Base-by-base conservation (phyloP, 2,329 filamentous ascomycete species). In the Neonectria magnoliae region DNA sequence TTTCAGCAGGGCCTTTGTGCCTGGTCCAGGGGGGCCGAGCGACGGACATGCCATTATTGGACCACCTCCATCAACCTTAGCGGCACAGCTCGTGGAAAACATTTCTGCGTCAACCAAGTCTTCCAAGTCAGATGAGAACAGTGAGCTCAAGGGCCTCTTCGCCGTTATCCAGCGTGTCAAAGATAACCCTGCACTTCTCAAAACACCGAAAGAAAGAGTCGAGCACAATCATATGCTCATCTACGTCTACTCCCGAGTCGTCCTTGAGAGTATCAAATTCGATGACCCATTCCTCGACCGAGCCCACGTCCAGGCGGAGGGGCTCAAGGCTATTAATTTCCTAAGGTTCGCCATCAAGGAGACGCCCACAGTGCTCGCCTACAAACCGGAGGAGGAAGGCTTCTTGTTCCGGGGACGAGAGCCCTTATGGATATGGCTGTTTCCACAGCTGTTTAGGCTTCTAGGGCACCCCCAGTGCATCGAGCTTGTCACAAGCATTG, bases 211-310 rank as follows among this genome's bases (percentile, higher is more conserved):
- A 67, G 89, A 92, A 48, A 90, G 91, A 69, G 80, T 92, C 48
- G 86, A 90, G 55, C 90, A 97, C 76, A 95, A 97, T 71, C 91
- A 94, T 73, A 92, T 94, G 79, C 86, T 98, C 54, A 90, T 97
- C 57, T 94, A 92, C 74, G 91, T 97, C 67, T 92, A 96, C 71
- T 85, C 91, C 54, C 90, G 92, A 75, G 92, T 93, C 62, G 91
- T 93, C 22, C 83, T 98, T 13, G 91, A 94, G 70, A 85, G 85
- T 48, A 83, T 92, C 51, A 85, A 85, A 68, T 84, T 87, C 74
- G 88, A 93, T 71, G 88, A 94, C 71, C 89, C 88, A 2, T 92
- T 94, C 75, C 84, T 88, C 63, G 81, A 88, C 68, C 80, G 78
- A 56, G 82, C 84, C 36, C 80, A 87, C 61, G 79, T 90, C 45